These are phyloP conservation scores for Elsinoe fawcettii DNA, from an alignment of 2,329 filamentous ascomycete genomes.

Conservation along the genomic window DNA sequence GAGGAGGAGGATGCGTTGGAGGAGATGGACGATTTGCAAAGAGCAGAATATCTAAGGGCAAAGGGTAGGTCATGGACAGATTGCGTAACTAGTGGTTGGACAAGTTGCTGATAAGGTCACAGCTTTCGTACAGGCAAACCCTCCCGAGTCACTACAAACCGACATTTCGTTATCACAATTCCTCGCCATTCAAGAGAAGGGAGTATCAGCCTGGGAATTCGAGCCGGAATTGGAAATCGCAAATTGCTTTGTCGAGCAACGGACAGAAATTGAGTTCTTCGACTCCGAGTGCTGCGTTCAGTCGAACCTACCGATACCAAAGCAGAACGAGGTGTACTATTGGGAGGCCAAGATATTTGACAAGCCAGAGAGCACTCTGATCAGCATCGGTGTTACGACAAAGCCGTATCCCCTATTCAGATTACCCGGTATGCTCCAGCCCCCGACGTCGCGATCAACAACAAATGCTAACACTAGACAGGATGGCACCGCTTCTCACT, in stretches of 20 bases:
- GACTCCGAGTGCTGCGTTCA: conserved; percentile 96
- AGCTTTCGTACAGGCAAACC: conserved; percentile 93
- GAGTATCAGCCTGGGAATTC: conserved; percentile 99
- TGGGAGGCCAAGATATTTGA: conserved; percentile 99
- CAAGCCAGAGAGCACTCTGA: conserved; percentile 77
- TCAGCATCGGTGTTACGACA: conserved; percentile 90
- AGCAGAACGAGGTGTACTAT: conserved; percentile 99
- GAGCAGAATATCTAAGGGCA: conserved; percentile 84
- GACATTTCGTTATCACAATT: conserved; percentile 98
- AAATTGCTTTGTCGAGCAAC: conserved; percentile 93
- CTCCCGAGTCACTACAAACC: conserved; percentile 87
- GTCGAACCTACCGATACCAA: conserved; percentile 92
- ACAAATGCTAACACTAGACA: conserved; percentile 29
- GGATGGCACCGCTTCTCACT: conserved; percentile 89
- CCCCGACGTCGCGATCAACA: background rate
- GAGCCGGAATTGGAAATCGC: conserved; percentile 98
- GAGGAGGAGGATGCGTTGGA: conserved; percentile 95
- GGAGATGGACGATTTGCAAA: conserved; percentile 86
- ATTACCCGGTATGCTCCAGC: conserved; percentile 72
- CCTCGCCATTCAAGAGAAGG: conserved; percentile 96
- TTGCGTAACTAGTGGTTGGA: background rate
- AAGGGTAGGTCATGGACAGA: conserved; percentile 59
- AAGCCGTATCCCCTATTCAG: conserved; percentile 96
- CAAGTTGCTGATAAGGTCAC: conserved; percentile 23
- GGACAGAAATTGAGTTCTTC: conserved; percentile 98